Percentiles rank a stretch among this genome's conserved stretches.
Conservation (phyloP, 257 asterid species). For the Solanum boliviense region DNA sequence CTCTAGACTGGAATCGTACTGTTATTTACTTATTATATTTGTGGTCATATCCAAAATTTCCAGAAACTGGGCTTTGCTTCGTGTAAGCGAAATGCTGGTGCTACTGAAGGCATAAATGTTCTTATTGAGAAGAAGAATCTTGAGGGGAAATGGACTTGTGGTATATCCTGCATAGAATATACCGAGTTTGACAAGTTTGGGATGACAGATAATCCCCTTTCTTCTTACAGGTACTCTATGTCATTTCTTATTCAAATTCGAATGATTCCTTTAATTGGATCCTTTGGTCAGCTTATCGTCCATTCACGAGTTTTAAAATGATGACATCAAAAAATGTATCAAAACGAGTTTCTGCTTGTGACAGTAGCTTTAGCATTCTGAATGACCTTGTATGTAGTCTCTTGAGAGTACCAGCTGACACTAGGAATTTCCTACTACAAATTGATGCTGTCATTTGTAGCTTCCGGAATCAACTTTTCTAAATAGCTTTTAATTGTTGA, state of each 20-base stretch:
- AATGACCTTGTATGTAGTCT: not conserved
- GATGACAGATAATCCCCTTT: constrained; percentile 31
- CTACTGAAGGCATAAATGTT: constrained; percentile 97
- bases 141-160: constrained; percentile 91
- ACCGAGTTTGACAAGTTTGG: constrained; percentile 96
- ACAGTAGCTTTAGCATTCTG: not conserved
- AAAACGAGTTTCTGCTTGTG: not conserved
- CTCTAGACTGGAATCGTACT: not conserved
- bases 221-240: constrained; percentile 42
- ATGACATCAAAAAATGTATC: not conserved
- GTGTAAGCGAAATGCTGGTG: constrained; percentile 66
- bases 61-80: constrained; percentile 99
- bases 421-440: not conserved
- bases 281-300: not conserved
- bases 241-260: not conserved
- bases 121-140: constrained; percentile 67
- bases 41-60: constrained; percentile 5
- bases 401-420: not conserved
- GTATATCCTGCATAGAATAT: constrained; percentile 87
- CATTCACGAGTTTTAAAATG: not conserved
- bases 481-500: not conserved
- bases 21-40: not conserved
- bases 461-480: not conserved
- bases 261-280: not conserved
- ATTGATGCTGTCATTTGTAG: not conserved